Conservation (phyloP, 2,329 filamentous ascomycete genomes). For the Cladosporium velox region DNA sequence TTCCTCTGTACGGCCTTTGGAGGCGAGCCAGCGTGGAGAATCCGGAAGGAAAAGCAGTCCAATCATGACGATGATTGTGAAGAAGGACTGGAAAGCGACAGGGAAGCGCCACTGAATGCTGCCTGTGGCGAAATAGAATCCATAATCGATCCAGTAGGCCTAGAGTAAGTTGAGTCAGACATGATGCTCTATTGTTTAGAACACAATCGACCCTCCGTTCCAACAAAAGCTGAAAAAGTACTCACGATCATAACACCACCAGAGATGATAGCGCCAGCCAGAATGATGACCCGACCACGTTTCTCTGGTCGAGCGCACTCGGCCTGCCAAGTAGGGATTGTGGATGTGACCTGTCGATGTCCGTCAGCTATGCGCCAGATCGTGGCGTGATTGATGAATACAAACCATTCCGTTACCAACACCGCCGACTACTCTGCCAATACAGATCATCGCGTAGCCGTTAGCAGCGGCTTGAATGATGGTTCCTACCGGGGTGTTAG, state of each 20-base stretch:
- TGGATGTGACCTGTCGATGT: conserved; percentile 5
- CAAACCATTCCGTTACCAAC: conserved; percentile 55
- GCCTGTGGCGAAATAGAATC: conserved; percentile 14
- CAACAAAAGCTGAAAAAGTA: not conserved
- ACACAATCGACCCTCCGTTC: not conserved
- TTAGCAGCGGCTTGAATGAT: conserved; percentile 51
- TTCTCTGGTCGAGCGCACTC: conserved; percentile 52
- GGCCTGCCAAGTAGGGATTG: conserved; percentile 53
- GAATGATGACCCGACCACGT: conserved; percentile 50
- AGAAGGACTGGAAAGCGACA: conserved; percentile 22
- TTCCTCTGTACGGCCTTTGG: conserved; percentile 20
- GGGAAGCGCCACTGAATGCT: conserved; percentile 21
- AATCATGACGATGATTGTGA: conserved; percentile 21
- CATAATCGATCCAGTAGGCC: conserved; percentile 53
- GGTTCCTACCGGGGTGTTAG: conserved; percentile 41
- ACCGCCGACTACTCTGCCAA: conserved; percentile 53
- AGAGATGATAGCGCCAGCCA: conserved; percentile 54
- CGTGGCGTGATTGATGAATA: not conserved
- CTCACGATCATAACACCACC: conserved; percentile 47
- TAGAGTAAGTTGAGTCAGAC: not conserved
- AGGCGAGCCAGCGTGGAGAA: conserved; percentile 23
- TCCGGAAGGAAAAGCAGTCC: conserved; percentile 22
- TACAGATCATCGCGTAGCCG: conserved; percentile 45
- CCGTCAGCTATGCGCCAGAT: not conserved
- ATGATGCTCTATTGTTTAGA: not conserved